A percentile compares a stretch with the other conserved stretches of the same genome.
Evolutionary conservation across 257 asterid genomes (phyloP).

Genomic region (Solanum appendiculatum): DNA sequence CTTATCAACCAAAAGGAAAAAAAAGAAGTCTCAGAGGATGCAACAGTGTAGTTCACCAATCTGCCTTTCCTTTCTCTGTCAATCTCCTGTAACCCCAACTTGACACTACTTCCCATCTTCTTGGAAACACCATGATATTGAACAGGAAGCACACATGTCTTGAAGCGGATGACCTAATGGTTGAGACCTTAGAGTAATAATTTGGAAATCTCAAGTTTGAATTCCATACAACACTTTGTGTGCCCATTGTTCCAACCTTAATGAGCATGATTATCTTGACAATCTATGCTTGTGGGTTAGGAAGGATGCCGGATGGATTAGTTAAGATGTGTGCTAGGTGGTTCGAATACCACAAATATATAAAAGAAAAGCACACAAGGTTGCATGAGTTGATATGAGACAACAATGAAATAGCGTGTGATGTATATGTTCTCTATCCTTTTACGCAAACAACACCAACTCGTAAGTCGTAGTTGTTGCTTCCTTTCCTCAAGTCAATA

Average conservation of each 20-base stretch:
- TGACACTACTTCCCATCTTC: background rate
- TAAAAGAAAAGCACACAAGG: background rate
- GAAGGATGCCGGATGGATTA: background rate
- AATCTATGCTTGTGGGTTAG: background rate
- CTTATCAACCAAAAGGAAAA: background rate
- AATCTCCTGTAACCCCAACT: background rate
- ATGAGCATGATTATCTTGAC: background rate
- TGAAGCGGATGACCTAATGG: background rate
- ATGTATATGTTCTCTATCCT: background rate
- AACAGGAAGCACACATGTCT: background rate
- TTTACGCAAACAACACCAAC: background rate
- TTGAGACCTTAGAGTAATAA: background rate
- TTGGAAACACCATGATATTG: background rate
- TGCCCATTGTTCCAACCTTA: background rate
- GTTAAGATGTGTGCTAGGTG: background rate
- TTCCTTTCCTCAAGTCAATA: background rate
- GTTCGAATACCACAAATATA: background rate
- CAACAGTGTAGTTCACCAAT: background rate
- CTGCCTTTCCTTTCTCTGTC: background rate
- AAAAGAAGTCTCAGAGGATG: background rate
- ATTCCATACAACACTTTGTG: background rate
- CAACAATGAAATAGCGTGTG: background rate
- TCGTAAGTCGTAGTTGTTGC: background rate
- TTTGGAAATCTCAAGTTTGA: background rate
- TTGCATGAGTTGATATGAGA: background rate